Conservation (phyloP, 2,329 filamentous ascomycete species). For the Madurella mycetomatis region DNA sequence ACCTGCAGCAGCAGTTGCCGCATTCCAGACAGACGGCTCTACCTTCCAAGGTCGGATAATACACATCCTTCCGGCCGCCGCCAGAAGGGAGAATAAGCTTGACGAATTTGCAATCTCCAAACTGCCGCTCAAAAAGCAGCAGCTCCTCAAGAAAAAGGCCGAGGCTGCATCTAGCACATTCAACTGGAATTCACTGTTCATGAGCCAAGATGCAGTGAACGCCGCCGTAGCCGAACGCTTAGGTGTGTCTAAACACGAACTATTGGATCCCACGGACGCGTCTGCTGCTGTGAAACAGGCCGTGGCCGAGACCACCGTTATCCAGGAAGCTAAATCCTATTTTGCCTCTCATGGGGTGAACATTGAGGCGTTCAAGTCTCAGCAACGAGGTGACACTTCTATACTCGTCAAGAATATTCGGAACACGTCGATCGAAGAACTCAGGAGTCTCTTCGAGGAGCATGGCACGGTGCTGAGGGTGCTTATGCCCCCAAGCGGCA, state of each 20-base stretch:
- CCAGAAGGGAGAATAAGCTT: slow-evolving; percentile 74
- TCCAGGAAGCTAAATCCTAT: slow-evolving; percentile 93
- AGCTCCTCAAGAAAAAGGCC: slow-evolving; percentile 78
- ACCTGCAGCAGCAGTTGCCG: slow-evolving; percentile 67
- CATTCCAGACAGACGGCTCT: slow-evolving; percentile 77
- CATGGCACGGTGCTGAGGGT: slow-evolving; percentile 77
- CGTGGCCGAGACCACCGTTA: slow-evolving; percentile 90
- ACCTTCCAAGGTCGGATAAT: slow-evolving; percentile 90
- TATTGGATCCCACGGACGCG: slow-evolving; percentile 91
- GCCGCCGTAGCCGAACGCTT: slow-evolving; percentile 81
- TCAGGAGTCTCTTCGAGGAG: slow-evolving; percentile 77
- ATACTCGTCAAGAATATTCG: slow-evolving; percentile 96
- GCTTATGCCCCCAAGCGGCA: slow-evolving; percentile 87
- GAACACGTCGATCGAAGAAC: slow-evolving; percentile 72
- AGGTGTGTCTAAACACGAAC: slow-evolving; percentile 82
- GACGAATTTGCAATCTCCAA: slow-evolving; percentile 90
- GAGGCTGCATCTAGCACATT: slow-evolving; percentile 75
- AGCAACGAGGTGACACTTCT: slow-evolving; percentile 76
- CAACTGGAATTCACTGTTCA: slow-evolving; percentile 99
- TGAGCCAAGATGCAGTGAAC: slow-evolving; percentile 95
- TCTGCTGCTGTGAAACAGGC: slow-evolving; percentile 96
- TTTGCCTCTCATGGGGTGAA: slow-evolving; percentile 86
- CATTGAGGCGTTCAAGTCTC: slow-evolving; percentile 82
- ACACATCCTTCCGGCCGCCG: slow-evolving; percentile 80
- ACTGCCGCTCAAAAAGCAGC: slow-evolving; percentile 89